Percentiles rank a stretch among this genome's conserved stretches.
Evolutionary conservation across 1,284 basidiomycete species (phyloP).

Genomic region (Tremellales sp.): DNA sequence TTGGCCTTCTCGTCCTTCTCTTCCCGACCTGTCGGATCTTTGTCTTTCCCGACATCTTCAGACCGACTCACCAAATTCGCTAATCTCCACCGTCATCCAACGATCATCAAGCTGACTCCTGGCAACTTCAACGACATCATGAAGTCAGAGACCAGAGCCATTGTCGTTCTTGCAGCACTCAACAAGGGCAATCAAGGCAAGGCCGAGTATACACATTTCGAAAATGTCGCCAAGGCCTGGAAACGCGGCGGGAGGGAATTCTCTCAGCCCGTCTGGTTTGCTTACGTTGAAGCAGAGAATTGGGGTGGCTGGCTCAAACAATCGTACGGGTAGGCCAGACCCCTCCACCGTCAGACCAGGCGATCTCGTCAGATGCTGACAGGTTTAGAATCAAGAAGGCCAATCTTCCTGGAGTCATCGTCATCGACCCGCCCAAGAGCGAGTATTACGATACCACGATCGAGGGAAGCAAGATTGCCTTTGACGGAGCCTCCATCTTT

Average conservation of each 20-base stretch:
- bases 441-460: slow-evolving; percentile 55
- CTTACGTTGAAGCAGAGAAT: slow-evolving; percentile 73
- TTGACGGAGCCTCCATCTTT: slow-evolving; percentile 61
- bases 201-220: slow-evolving; percentile 54
- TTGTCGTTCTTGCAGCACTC: slow-evolving; percentile 66
- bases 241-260: slow-evolving; percentile 43
- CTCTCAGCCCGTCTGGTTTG: slow-evolving; percentile 67
- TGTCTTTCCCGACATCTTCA: slow-evolving; percentile 34
- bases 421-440: slow-evolving; percentile 73
- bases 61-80: slow-evolving; percentile 55
- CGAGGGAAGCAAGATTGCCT: slow-evolving; percentile 63
- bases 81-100: slow-evolving; percentile 63
- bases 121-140: slow-evolving; percentile 75
- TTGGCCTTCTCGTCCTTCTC: slow-evolving; percentile 69
- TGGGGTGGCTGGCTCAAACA: slow-evolving; percentile 83
- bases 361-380: background rate
- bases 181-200: slow-evolving; percentile 46
- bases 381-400: slow-evolving; percentile 41
- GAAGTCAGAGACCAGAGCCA: slow-evolving; percentile 63
- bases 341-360: background rate
- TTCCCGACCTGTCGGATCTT: slow-evolving; percentile 27
- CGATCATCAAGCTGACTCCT: slow-evolving; percentile 63
- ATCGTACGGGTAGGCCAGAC: slow-evolving; percentile 62
- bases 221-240: slow-evolving; percentile 64
- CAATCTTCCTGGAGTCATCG: slow-evolving; percentile 60